Base-by-base conservation (phyloP, 2,329 filamentous ascomycete genomes). In the Penicillium griseofulvum region DNA sequence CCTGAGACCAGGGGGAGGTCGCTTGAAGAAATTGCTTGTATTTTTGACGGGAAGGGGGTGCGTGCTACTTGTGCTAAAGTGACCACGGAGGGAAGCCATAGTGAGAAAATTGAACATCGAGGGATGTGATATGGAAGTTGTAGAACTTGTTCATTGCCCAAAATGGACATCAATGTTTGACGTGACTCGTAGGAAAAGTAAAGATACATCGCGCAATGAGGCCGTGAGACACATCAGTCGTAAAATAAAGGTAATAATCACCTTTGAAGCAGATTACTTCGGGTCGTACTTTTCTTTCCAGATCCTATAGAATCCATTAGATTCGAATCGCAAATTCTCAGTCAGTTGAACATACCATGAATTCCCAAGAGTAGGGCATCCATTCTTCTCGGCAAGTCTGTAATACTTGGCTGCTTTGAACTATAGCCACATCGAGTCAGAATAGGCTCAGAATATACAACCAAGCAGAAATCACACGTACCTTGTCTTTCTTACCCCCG, bases 401-500 rank as follows among this genome's bases (percentile, higher is more conserved):
- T 96, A 91, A 77, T 97, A 97, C 75, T 89, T 90, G 64, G 94
- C 92, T 67, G 94, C 83, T 66, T 81, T 66, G 54, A 71, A 74
- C 73, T 75, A 63, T 29, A 45, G 10, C n/a, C 24, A 43, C 33
- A 38, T 42, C 4, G 0, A 26, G 41, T 58, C 38, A 57, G 46
- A 48, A 57, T 55, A 52, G 55, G 52, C 31, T 49, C 34, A 19
- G 1, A 52, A 48, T 33, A 41, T 11, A 37, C 9, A 37, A 14
- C 4, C 14, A 1, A 33, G 11, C 12, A 4, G 8, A 16, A 31
- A 34, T 14, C 12, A 49, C 9, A 84, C 90, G 76, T 81, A 97
- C 93, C 89, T 96, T 97, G 80, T 99, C 92, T 75, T 97, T 99
- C 74, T 91, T 94, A 69, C 91, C 93, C 33, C 94, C 94, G 75